phyloP scores from a whole-genome alignment of 176 grass and related monocot species.

The Saccharum spontaneum region DNA sequence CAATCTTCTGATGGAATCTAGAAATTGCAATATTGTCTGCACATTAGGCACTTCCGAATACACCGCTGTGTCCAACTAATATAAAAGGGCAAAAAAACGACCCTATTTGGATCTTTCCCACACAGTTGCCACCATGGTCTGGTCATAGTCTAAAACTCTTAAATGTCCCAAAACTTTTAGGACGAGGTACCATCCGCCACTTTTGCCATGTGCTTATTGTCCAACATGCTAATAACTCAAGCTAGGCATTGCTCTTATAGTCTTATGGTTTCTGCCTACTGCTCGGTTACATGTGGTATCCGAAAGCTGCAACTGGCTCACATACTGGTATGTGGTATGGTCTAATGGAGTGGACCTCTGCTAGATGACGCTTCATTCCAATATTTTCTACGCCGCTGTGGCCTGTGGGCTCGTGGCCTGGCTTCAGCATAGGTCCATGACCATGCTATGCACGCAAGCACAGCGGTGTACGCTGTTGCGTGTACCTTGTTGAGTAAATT shows the following conservation, averaged over 20 bases:
- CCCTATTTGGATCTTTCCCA: background rate
- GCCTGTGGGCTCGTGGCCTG: slow-evolving; percentile 34
- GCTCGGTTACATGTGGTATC: slow-evolving; percentile 23
- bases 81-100: background rate
- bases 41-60: background rate
- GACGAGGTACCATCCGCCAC: background rate
- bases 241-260: slow-evolving; percentile 12
- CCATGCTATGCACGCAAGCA: slow-evolving; percentile 33
- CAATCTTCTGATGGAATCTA: slow-evolving; percentile 23
- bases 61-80: background rate
- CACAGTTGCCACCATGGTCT: slow-evolving; percentile 17
- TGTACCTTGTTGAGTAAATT: slow-evolving; percentile 37
- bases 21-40: slow-evolving; percentile 5
- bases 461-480: slow-evolving; percentile 24
- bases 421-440: slow-evolving; percentile 13
- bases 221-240: slow-evolving; percentile 21
- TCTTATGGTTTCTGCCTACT: slow-evolving; percentile 28
- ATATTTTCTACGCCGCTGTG: slow-evolving; percentile 23
- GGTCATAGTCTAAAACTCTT: background rate
- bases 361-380: slow-evolving; percentile 28
- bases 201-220: slow-evolving; percentile 32
- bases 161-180: slow-evolving; percentile 4
- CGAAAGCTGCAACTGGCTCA: slow-evolving; percentile 33
- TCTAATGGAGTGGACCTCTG: slow-evolving; percentile 32
- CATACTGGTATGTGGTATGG: slow-evolving; percentile 20